Evolutionary conservation across 768 basidiomycete genomes (phyloP).

Genomic region (Tricholoma saponaceum): DNA sequence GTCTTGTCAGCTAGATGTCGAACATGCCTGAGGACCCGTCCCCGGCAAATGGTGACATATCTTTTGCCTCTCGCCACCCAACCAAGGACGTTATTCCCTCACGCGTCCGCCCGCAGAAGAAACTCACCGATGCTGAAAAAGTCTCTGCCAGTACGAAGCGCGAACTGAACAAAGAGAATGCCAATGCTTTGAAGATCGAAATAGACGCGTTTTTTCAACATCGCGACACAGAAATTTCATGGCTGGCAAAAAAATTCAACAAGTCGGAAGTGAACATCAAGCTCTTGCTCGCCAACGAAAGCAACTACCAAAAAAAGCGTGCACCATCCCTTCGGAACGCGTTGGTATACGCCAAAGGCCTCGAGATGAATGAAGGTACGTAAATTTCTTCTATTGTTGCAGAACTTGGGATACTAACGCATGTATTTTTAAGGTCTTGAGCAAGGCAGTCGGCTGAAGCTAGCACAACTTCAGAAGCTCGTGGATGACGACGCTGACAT

Average conservation of each 20-base stretch:
- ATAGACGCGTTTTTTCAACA: neutral
- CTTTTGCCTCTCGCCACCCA: neutral
- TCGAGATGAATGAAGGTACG: neutral
- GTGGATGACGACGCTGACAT: neutral
- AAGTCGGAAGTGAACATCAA: neutral
- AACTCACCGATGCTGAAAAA: neutral
- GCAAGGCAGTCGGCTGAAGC: neutral
- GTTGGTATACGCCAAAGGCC: neutral
- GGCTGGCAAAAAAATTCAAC: neutral
- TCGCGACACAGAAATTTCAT: neutral
- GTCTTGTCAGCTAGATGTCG: neutral
- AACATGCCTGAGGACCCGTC: neutral
- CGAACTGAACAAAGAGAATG: neutral
- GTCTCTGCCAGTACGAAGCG: neutral
- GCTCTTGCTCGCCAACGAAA: neutral
- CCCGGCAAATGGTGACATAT: neutral
- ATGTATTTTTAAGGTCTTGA: neutral
- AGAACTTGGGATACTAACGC: neutral
- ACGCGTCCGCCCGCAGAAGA: neutral
- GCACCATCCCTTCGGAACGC: neutral
- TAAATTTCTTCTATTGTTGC: neutral
- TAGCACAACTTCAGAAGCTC: neutral
- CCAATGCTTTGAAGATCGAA: neutral
- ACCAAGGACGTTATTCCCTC: neutral
- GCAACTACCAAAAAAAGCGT: neutral